A percentile compares a stretch with the other conserved stretches of the same genome.
phyloP scores from a whole-genome alignment of 2,329 filamentous ascomycete genomes.

The Helotiales sp. region DNA sequence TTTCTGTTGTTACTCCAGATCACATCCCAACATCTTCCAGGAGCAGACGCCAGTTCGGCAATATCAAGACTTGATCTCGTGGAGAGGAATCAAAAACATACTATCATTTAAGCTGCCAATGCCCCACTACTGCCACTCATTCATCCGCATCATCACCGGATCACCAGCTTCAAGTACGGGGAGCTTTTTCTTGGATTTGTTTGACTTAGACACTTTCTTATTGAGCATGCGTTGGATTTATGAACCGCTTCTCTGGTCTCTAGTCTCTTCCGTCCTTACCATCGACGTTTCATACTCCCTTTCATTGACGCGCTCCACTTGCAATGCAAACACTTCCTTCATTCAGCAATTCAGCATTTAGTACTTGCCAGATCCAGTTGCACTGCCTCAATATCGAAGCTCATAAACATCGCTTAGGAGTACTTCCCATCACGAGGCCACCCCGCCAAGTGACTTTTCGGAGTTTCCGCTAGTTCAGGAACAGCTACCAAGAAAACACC shows the following conservation, averaged over 20 bases:
- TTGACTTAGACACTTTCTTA: no score
- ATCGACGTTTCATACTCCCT: no score
- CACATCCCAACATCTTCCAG: neutral
- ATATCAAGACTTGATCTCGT: neutral
- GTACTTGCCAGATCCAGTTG: neutral
- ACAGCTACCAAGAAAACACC: neutral
- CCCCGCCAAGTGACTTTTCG: neutral
- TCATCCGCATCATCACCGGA: no score
- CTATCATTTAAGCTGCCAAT: neutral
- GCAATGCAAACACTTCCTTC: neutral
- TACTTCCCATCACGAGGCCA: neutral
- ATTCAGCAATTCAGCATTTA: neutral
- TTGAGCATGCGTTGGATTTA: no score
- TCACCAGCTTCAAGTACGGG: no score
- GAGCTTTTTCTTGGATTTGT: no score
- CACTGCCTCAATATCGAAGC: neutral
- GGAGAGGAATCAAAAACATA: no score
- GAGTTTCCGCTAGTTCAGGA: neutral
- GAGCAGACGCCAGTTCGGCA: neutral
- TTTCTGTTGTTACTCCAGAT: constrained; percentile 6
- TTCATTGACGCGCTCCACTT: no score
- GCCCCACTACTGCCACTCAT: neutral
- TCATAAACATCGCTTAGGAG: neutral
- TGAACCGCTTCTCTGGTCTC: no score
- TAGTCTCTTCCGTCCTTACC: no score